Evolutionary conservation across 2,329 filamentous ascomycete species (phyloP).

Genomic region (Paraphaeosphaeria sporulosa): DNA sequence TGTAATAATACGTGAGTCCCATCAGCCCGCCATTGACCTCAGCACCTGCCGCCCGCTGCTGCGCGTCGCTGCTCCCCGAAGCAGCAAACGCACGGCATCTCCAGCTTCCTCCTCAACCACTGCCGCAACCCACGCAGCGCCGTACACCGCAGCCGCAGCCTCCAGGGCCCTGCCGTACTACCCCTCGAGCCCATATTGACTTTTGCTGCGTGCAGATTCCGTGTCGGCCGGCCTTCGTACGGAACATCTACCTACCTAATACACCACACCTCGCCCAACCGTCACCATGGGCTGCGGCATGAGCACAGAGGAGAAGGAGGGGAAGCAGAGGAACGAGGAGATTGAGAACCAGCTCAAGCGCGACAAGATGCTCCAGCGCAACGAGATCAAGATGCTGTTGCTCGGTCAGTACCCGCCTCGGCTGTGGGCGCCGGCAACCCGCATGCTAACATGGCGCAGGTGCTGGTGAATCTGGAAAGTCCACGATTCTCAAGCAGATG

Average conservation of each 20-base stretch:
- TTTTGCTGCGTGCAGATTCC: constrained; percentile 30
- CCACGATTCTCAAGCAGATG: constrained; percentile 95
- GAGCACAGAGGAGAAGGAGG: constrained; percentile 99
- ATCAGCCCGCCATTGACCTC: constrained; percentile 14
- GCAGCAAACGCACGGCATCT: constrained; percentile 11
- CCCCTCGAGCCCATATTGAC: constrained; percentile 17
- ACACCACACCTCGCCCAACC: constrained; percentile 22
- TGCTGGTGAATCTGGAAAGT: constrained; percentile 98
- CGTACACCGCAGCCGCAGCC: not conserved
- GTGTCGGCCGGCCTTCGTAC: constrained; percentile 45
- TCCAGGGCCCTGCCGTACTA: not conserved
- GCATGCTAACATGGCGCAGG: constrained; percentile 61
- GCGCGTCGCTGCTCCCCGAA: constrained; percentile 14
- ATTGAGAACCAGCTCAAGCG: constrained; percentile 99
- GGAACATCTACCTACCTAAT: constrained; percentile 42
- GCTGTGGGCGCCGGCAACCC: constrained; percentile 18
- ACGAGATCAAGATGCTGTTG: constrained; percentile 99
- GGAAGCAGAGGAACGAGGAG: constrained; percentile 99
- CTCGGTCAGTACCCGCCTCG: constrained; percentile 73
- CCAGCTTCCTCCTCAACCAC: not conserved
- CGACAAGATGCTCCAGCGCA: constrained; percentile 98
- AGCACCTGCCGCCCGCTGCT: constrained; percentile 15
- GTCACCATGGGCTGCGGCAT: constrained; percentile 98
- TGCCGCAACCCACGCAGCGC: not conserved
- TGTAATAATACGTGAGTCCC: constrained; percentile 43